Percentiles rank a stretch among this genome's conserved stretches.
Conservation (phyloP, 2,329 filamentous ascomycete genomes). For the Phyllosticta citribraziliensis region DNA sequence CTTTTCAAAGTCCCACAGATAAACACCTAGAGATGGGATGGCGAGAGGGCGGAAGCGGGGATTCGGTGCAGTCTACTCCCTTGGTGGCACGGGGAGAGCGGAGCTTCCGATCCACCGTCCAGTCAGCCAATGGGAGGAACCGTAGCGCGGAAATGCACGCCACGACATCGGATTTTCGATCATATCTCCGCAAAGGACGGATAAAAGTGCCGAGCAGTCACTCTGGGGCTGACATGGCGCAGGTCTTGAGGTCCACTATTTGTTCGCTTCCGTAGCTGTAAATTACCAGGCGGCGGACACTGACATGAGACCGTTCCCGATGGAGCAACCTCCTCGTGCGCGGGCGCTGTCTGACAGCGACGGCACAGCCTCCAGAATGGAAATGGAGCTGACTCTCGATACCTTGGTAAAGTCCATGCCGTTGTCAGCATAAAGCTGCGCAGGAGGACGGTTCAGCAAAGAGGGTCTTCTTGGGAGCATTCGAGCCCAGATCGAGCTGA, state of each 20-base stretch:
- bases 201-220: background rate
- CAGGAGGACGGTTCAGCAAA: background rate
- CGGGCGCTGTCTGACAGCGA: background rate
- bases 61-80: background rate
- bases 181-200: background rate
- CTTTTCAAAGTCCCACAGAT: background rate
- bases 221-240: background rate
- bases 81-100: background rate
- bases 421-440: background rate
- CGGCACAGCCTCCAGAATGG: background rate
- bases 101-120: background rate
- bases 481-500: background rate
- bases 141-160: background rate
- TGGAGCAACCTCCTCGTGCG: background rate
- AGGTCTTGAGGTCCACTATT: background rate
- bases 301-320: background rate
- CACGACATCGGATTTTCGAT: background rate
- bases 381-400: background rate
- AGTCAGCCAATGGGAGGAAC: background rate
- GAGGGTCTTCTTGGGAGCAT: background rate
- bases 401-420: background rate
- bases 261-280: background rate
- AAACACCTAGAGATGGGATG: background rate
- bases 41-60: background rate
- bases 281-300: background rate